Evolutionary conservation across 768 basidiomycete genomes (phyloP).

Genomic region (Macrolepiota fuliginosa): DNA sequence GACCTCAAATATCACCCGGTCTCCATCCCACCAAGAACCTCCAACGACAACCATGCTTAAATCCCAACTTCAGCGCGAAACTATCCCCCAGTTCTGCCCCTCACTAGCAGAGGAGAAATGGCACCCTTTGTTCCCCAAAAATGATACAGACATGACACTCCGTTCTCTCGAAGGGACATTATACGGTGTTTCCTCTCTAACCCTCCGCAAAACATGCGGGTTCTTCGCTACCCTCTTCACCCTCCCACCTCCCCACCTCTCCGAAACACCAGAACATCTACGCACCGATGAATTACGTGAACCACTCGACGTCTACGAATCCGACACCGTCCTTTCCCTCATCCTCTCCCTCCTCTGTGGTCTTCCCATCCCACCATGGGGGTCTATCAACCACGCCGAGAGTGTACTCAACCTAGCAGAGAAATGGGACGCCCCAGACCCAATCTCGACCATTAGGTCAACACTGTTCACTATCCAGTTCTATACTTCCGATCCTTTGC

Average conservation of each 20-base stretch:
- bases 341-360: constrained; percentile 59
- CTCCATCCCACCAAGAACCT: too few species aligned
- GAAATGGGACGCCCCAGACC: constrained; percentile 70
- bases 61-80: too few species aligned
- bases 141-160: constrained; percentile 34
- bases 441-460: constrained; percentile 52
- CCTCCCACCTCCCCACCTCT: constrained; percentile 40
- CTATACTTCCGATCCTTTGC: constrained; percentile 42
- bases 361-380: constrained; percentile 44
- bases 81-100: too few species aligned
- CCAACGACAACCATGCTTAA: too few species aligned
- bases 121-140: constrained; percentile 30
- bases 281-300: constrained; percentile 3
- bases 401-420: constrained; percentile 59
- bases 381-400: constrained; percentile 51
- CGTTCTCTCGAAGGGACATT: constrained; percentile 44
- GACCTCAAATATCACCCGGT: too few species aligned
- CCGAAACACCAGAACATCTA: not conserved
- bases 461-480: constrained; percentile 47
- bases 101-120: constrained; percentile 12
- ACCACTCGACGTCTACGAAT: constrained; percentile 36
- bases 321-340: constrained; percentile 46
- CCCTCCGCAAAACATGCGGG: constrained; percentile 41
- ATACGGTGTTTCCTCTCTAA: constrained; percentile 56
- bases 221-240: constrained; percentile 63